Base-by-base conservation (phyloP, 768 basidiomycete genomes). In the Macrolepiota fuliginosa region DNA sequence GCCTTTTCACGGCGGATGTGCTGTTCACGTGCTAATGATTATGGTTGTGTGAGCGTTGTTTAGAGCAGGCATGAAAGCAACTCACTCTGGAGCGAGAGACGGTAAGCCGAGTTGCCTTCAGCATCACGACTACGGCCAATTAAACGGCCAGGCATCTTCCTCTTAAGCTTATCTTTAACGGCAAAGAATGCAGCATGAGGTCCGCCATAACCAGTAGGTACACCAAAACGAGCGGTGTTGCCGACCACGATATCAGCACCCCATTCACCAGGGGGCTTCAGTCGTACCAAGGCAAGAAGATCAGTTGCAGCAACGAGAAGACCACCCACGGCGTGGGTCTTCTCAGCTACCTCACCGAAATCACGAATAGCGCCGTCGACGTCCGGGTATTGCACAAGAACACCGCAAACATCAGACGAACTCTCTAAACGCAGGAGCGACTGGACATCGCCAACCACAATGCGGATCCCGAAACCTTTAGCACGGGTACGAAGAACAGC, bases 111-210 rank as follows among this genome's bases (percentile, higher is more conserved):
- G 57, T 90, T 85, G 1, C 96, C 97, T 63, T 87, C 79, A 7
- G 83, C 78, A 72, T 97, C 97, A 62, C 89, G 88, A 72, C 92
- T 95, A 25, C 90, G 81, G 19, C 97, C 97, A 70, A 99, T 92
- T 54, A 99, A 76, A 58, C 97, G 85, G 57, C 97, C 97, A n/a
- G 97, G 97, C 94, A 98, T 97, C 79, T 96, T 96, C 65, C 96
- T 81, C 82, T 98, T 99, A 58, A 98, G 77, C 64, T 82, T 86
- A 60, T 98, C 94, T 19, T 87, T 92, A 66, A 92, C 92, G 2
- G 97, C 92, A 71, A 99, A 98, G 82, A 98, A 99, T 0, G 93
- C 97, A 19, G 90, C 96, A 71, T 99, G 96, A 19, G 96, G 96
- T 15, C 96, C 96, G 57, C 96, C 96, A 72, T 94, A 97, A n/a